These are phyloP conservation scores for Sordaria brevicollis DNA, from an alignment of 495 filamentous ascomycete genomes.

Conservation along the genomic window DNA sequence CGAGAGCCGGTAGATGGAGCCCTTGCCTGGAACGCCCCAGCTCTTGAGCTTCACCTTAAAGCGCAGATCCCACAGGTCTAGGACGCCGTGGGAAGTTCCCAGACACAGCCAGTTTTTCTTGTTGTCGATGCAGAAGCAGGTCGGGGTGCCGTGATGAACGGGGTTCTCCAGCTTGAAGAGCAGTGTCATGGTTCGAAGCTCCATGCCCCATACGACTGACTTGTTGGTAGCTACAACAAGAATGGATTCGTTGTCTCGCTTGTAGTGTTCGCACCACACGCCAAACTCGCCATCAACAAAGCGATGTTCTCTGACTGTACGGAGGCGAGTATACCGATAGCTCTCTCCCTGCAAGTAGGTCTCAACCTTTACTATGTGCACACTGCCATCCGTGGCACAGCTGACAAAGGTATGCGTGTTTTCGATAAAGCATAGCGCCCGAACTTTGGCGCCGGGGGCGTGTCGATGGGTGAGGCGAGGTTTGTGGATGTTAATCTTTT, in stretches of 20 bases:
- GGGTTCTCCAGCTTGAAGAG: constrained; percentile 79
- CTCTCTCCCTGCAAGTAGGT: constrained; percentile 48
- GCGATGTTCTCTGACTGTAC: constrained; percentile 68
- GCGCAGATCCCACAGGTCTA: constrained; percentile 93
- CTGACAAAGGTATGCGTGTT: constrained; percentile 90
- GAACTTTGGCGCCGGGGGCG: constrained; percentile 56
- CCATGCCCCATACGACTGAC: constrained; percentile 70
- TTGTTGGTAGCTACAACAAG: constrained; percentile 80
- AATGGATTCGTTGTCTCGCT: constrained; percentile 66
- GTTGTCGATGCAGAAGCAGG: constrained; percentile 79
- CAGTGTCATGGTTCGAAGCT: constrained; percentile 78
- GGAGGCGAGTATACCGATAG: constrained; percentile 67
- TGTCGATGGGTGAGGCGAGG: constrained; percentile 83
- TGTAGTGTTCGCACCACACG: constrained; percentile 88
- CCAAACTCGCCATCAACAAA: constrained; percentile 66
- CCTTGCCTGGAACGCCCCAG: constrained; percentile 78
- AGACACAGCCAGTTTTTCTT: constrained; percentile 82
- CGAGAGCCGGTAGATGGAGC: constrained; percentile 68
- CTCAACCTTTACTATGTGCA: constrained; percentile 82
- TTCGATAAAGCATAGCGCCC: constrained; percentile 79
- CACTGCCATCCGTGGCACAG: constrained; percentile 79
- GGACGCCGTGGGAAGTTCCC: constrained; percentile 84
- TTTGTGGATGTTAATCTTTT: constrained; percentile 78
- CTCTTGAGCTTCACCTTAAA: constrained; percentile 79
- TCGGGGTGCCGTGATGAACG: constrained; percentile 86